These are phyloP conservation scores for Colletotrichum sp. DNA, from an alignment of 2,329 filamentous ascomycete genomes.

Conservation along the genomic window DNA sequence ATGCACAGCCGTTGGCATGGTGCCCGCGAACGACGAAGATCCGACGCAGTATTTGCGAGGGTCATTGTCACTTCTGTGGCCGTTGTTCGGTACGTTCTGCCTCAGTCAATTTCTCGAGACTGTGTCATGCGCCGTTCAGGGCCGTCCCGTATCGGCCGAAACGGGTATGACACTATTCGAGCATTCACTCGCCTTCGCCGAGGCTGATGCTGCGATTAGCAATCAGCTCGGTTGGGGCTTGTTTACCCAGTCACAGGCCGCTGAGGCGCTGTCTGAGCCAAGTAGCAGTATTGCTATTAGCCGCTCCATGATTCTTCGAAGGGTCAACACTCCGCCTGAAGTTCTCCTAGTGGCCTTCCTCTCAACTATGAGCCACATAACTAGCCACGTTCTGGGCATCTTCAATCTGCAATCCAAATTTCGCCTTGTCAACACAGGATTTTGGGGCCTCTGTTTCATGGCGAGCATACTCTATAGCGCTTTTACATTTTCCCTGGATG, in stretches of 20 bases:
- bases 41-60: slow-evolving; percentile 65
- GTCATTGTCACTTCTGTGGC: slow-evolving; percentile 79
- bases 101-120: slow-evolving; percentile 90
- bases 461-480: slow-evolving; percentile 81
- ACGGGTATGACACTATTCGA: slow-evolving; percentile 97
- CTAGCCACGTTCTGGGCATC: slow-evolving; percentile 82
- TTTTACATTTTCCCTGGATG: slow-evolving; percentile 63
- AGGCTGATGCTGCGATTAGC: slow-evolving; percentile 87
- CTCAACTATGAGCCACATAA: slow-evolving; percentile 88
- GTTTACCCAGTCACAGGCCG: slow-evolving; percentile 56
- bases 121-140: slow-evolving; percentile 85
- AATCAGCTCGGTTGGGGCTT: slow-evolving; percentile 77
- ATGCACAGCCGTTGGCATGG: slow-evolving; percentile 79
- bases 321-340: slow-evolving; percentile 88
- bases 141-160: slow-evolving; percentile 79
- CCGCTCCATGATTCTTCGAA: slow-evolving; percentile 72
- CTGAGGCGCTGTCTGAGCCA: slow-evolving; percentile 25
- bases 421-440: slow-evolving; percentile 83
- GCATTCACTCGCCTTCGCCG: slow-evolving; percentile 93
- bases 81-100: slow-evolving; percentile 72
- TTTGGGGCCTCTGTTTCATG: slow-evolving; percentile 95
- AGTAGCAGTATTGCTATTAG: slow-evolving; percentile 51
- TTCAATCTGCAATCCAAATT: slow-evolving; percentile 80
- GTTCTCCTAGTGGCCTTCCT: slow-evolving; percentile 85
- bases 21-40: slow-evolving; percentile 57